A percentile compares a stretch with the other conserved stretches of the same genome.
phyloP scores from a whole-genome alignment of 345 rosid genomes.

The Mercurialis annua region DNA sequence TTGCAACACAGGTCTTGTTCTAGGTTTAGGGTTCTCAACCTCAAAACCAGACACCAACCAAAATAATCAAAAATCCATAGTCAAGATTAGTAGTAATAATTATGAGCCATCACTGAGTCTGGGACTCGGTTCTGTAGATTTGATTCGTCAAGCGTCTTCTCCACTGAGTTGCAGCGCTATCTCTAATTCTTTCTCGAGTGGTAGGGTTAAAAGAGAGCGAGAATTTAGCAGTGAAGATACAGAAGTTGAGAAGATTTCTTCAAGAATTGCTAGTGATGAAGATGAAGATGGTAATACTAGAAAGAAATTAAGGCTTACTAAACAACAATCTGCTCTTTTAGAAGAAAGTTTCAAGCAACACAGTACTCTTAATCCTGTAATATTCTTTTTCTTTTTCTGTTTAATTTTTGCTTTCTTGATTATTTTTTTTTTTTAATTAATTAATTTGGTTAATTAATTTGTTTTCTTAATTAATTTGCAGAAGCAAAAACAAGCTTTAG shows the following conservation, averaged over 20 bases:
- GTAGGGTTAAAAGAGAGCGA: constrained; percentile 38
- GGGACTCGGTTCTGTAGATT: constrained; percentile 24
- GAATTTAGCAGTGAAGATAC: constrained; percentile 44
- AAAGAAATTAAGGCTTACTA: constrained; percentile 52
- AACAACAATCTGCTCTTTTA: constrained; percentile 44
- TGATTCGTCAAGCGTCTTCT: constrained; percentile 52
- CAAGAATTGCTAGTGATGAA: constrained; percentile 27
- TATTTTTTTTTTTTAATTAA: neutral
- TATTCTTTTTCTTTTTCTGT: constrained; percentile 6
- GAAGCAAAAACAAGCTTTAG: constrained; percentile 62
- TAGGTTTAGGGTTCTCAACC: constrained; percentile 18
- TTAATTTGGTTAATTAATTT: neutral
- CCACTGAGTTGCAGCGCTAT: constrained; percentile 30
- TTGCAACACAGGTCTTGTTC: constrained; percentile 22
- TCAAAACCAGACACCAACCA: neutral
- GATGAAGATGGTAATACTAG: constrained; percentile 58
- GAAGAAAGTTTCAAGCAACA: constrained; percentile 54
- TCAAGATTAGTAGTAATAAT: neutral
- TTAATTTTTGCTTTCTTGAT: neutral
- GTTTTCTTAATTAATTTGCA: constrained; percentile 21
- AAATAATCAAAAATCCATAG: constrained; percentile 1
- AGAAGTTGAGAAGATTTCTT: constrained; percentile 25
- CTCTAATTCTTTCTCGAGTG: constrained; percentile 32
- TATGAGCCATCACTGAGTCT: constrained; percentile 28
- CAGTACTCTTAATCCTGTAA: constrained; percentile 58